Evolutionary conservation across 345 rosid genomes (phyloP).

Genomic region (Populus alba): DNA sequence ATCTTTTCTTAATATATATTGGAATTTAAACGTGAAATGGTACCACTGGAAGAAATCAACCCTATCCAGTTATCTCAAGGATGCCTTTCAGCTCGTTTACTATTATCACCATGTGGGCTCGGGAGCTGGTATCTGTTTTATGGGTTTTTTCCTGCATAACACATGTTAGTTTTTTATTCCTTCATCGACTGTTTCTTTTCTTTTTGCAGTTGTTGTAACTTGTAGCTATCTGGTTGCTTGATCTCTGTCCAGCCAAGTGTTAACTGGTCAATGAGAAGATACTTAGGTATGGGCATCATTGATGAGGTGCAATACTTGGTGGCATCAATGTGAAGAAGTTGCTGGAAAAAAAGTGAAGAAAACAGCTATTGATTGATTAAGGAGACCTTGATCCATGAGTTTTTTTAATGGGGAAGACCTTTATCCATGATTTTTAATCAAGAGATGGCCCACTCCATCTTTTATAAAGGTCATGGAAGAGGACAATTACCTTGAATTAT

Average conservation of each 20-base stretch:
- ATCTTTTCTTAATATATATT: too few relatives aligned
- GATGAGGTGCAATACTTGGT: not conserved
- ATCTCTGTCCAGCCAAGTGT: not conserved
- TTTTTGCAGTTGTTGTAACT: not conserved
- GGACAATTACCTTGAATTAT: not conserved
- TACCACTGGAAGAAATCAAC: too few relatives aligned
- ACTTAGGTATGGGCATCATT: not conserved
- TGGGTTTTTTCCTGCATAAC: not conserved
- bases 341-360: not conserved
- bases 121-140: not conserved
- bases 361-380: not conserved
- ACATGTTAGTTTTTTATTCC: not conserved
- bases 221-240: not conserved
- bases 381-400: not conserved
- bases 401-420: not conserved
- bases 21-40: too few relatives aligned
- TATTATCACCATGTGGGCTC: too few relatives aligned
- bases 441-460: not conserved
- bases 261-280: not conserved
- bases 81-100: not conserved
- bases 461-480: not conserved
- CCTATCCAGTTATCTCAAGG: too few relatives aligned
- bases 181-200: too few relatives aligned
- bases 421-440: not conserved
- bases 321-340: not conserved